Evolutionary conservation across 345 rosid genomes (phyloP).

Genomic region (Trapa bicornis): DNA sequence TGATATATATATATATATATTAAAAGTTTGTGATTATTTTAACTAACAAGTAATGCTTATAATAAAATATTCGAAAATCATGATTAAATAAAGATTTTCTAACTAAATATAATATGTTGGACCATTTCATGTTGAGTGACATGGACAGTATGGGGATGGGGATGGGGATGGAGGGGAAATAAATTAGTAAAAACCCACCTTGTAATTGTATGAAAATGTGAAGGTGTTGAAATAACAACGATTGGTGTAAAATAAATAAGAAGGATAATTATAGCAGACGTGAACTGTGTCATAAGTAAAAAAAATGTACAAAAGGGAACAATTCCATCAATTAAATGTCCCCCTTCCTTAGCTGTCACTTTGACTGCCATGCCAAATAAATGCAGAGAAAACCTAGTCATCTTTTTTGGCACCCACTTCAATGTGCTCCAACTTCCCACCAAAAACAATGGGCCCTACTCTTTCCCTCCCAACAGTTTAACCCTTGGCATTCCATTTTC

Average conservation of each 20-base stretch:
- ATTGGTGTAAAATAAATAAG: not conserved
- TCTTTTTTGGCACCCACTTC: slow-evolving; percentile 9
- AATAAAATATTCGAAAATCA: too few relatives aligned
- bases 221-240: slow-evolving; percentile 9
- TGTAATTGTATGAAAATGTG: slow-evolving; percentile 4
- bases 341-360: not conserved
- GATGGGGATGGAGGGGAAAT: not conserved
- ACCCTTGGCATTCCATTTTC: not conserved
- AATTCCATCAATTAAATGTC: not conserved
- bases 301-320: not conserved
- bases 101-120: too few relatives aligned
- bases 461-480: not conserved
- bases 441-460: not conserved
- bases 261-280: slow-evolving; percentile 1
- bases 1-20: too few relatives aligned
- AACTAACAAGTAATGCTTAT: too few relatives aligned
- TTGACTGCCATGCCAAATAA: not conserved
- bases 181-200: not conserved
- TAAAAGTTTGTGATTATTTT: too few relatives aligned
- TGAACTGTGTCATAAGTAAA: slow-evolving; percentile 4
- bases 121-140: too few relatives aligned
- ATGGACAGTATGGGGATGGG: too few relatives aligned
- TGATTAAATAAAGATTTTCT: too few relatives aligned
- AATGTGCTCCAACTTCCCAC: slow-evolving; percentile 17
- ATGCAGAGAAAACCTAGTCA: slow-evolving; percentile 8